Base-by-base conservation (phyloP, 2,329 filamentous ascomycete species). In the Fonsecaea pedrosoi region DNA sequence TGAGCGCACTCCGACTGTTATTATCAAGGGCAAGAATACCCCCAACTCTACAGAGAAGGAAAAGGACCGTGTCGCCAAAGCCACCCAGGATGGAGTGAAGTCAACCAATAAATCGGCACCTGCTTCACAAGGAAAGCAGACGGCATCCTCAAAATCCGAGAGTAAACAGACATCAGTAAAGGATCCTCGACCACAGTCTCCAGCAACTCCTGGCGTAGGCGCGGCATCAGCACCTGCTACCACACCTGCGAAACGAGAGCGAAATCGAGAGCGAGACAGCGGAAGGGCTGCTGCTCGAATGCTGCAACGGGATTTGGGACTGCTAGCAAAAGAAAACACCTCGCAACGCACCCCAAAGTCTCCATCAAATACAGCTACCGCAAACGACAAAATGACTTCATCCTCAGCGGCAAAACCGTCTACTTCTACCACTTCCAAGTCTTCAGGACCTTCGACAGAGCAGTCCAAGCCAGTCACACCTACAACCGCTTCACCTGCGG, bases 41-140 rank as follows among this genome's bases (percentile, higher is more conserved):
- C 35, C 68, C 10, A 25, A 54, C 21, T 10, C 25, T 6, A 37
- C 45, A 30, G 59, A 61, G 59, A 60, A 62, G 40, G 56, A 65
- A 30, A 65, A 56, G 38, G 63, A 65, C 18, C 54, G 50, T 35
- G 63, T 78, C 1, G 87, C 90, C 35, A 91, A 87, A 76, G 81
- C 82, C 2, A 81, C 83, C 3, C 89, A 89, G 70, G 89, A 90
- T 67, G 84, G 86, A 15, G 82, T 86, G 58, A 89, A 88, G 72
- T 82, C 83, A 6, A 78, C 85, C 13, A 87, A 83, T 76, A 85
- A 83, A 73, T 70, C 72, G 12, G 79, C 82, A 70, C 78, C 78
- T 30, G 74, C 77, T 3, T 73, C 75, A 32, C 67, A 66, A 54
- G 67, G 69, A 74, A 78, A 68, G 68, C 74, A 65, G 66, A 76